Base-by-base conservation (phyloP, 169 alveolate species). In the Plasmodium knowlesi region DNA sequence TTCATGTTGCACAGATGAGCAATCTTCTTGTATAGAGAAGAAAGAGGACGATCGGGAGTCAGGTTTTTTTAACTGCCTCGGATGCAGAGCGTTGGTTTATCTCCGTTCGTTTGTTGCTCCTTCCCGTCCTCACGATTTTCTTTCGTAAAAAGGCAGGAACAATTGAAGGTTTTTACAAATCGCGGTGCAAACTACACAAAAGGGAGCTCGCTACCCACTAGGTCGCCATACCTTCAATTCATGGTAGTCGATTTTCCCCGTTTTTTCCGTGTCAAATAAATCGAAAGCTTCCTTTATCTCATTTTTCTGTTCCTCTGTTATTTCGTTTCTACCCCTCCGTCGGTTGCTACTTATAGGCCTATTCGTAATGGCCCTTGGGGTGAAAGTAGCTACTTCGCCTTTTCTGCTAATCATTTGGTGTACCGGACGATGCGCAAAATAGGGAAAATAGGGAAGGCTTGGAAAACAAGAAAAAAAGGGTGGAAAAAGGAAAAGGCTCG, bases 261-360 rank as follows among this genome's bases (percentile, higher is more conserved):
- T 97, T 34, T 99, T 99, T 85, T 98, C 99, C 10, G 99, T 98
- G 95, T 99, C 99, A 95, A 99, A 98, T 54, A 99, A 96, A 88
- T 99, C 99, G 96, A 99, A 99, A 57, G 99, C 99, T 92, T 99
- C 99, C 86, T 98, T 98, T 16, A 99, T 98, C 95, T 99, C 99
- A 92, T 84, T 95, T 46, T 95, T 81, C 37, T 96, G 97, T 80
- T 96, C 97, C 14, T 92, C 96, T 32, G 97, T 95, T 81, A 95
- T 92, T 83, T 93, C 96, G 54, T 92, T 82, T 37, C 95, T 76
- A 4, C 96, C 97, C 43, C 95, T 84, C 43, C 97, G 92, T 34
- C 82, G 39, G 57, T 84, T 84, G 22, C 92, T 84, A 71, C 84
- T 84, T 71, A 84, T 84, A 32, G 92, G 84, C 76, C 92, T 84